phyloP scores from a whole-genome alignment of 2,329 filamentous ascomycete species.

The Penicillium paneum region DNA sequence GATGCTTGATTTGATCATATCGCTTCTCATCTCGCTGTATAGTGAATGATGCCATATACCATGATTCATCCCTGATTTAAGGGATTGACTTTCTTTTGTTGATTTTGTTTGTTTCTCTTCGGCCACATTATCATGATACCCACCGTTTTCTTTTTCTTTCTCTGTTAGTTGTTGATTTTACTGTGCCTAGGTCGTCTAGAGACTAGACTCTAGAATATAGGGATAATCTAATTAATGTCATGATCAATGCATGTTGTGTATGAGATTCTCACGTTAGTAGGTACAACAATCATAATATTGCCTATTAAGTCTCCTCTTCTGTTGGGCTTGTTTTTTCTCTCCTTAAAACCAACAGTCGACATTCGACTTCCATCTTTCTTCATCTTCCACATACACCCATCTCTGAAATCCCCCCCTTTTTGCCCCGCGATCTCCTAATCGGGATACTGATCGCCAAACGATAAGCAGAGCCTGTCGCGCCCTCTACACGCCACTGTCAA shows the following conservation, averaged over 20 bases:
- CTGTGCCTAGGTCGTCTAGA: constrained; percentile 4
- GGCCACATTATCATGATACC: constrained; percentile 20
- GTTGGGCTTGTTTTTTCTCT: not conserved
- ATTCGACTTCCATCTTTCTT: not conserved
- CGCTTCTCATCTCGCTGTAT: not conserved
- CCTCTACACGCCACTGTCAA: not conserved
- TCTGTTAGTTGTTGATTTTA: not conserved
- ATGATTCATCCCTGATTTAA: not conserved
- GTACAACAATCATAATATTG: not conserved
- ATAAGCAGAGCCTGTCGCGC: constrained; percentile 9
- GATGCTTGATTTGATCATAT: constrained; percentile 31
- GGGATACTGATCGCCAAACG: constrained; percentile 4
- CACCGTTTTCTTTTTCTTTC: constrained; percentile 11
- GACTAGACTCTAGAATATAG: not conserved
- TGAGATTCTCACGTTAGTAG: not conserved
- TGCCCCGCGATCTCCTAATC: constrained; percentile 13
- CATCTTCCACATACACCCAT: not conserved
- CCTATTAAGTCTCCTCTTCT: not conserved
- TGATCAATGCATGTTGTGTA: not conserved
- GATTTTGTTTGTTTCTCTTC: constrained; percentile 6
- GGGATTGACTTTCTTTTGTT: constrained; percentile 6
- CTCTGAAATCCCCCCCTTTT: not conserved
- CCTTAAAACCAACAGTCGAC: not conserved
- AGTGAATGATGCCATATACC: constrained; percentile 7
- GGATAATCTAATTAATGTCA: not conserved